Evolutionary conservation across 768 basidiomycete genomes (phyloP), one percentile per base, ranked within the genome.

Genomic region (Tylopilus sp.): DNA sequence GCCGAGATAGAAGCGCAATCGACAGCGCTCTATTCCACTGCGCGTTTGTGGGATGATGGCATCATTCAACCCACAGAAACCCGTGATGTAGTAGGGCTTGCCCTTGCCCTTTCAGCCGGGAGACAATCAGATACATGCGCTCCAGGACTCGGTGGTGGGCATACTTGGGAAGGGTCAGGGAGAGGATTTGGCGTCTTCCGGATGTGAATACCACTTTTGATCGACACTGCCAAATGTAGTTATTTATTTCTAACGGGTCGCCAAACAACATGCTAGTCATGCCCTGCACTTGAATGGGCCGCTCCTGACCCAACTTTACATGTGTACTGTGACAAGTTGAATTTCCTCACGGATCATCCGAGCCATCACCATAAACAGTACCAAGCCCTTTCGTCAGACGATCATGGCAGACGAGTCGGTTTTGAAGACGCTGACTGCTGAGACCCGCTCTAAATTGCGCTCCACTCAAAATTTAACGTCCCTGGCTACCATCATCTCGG

Each of bases 31-130:
- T 98, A 93, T 56, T 91, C 91, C 2, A 89, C 88, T 1, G 94
- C 94, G 11, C 82, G 91, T n/a, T 71, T 98, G 49, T 97, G 91
- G 93, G 93, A 94, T 61, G 91, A 94, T 58, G 91, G 91, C 3
- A 88, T 97, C 50, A 92, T 98, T 68, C 81, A 79, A 57, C 94
- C 95, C 5, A 81, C 81, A 9, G 93, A 97, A 61, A 97, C 94
- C 0, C 76, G 94, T 50, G 86, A 93, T 68, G 85, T 89, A 1
- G 78, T 97, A 40, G 95, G 93, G 6, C 76, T 98, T 6, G 88
- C 85, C n/a, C 79, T 98, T 8, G 88, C 86, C 10, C 74, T 98
- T n/a, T 81, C 88, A 44, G 79, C 78, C 23, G 74, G 81, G 55
- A 71, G 73, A 57, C 66, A 69, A 48, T 50, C 48, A 23, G 49